phyloP scores from a whole-genome alignment of 192 early-diverging fungal genomes.

The Obelidium mucronatum region DNA sequence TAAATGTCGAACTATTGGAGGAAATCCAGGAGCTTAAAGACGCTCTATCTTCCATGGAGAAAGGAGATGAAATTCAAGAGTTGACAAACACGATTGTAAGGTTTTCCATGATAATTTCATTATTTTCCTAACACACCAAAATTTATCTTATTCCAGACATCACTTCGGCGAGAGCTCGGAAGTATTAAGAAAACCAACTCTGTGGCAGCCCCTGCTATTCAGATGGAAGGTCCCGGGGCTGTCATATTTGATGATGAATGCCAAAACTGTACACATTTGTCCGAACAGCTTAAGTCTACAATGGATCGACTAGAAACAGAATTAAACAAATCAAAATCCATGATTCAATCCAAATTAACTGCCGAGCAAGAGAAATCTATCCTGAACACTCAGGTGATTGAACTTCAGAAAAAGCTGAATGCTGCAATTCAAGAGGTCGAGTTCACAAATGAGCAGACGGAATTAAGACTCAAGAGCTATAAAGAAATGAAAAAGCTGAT shows the following conservation, averaged over 20 bases:
- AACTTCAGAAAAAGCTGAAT: slow-evolving; percentile 26
- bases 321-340: neutral
- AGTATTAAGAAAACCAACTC: too few relatives aligned
- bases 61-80: neutral
- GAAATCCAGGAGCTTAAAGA: neutral
- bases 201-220: too few relatives aligned
- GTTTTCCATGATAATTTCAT: neutral
- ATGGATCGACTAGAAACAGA: slow-evolving; percentile 12
- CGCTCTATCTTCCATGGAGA: neutral
- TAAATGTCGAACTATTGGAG: neutral
- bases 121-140: neutral
- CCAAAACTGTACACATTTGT: neutral
- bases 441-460: slow-evolving; percentile 3
- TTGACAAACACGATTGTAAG: neutral
- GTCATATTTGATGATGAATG: neutral
- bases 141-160: too few relatives aligned
- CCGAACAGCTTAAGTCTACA: neutral
- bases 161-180: too few relatives aligned
- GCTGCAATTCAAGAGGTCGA: slow-evolving; percentile 18
- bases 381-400: slow-evolving; percentile 6
- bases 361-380: slow-evolving; percentile 11
- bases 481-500: slow-evolving; percentile 35
- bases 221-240: neutral
- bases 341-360: neutral
- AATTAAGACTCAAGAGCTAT: slow-evolving; percentile 20